A percentile compares a stretch with the other conserved stretches of the same genome.
Conservation (phyloP, 2,329 filamentous ascomycete genomes). For the Colletotrichum sansevieriae region DNA sequence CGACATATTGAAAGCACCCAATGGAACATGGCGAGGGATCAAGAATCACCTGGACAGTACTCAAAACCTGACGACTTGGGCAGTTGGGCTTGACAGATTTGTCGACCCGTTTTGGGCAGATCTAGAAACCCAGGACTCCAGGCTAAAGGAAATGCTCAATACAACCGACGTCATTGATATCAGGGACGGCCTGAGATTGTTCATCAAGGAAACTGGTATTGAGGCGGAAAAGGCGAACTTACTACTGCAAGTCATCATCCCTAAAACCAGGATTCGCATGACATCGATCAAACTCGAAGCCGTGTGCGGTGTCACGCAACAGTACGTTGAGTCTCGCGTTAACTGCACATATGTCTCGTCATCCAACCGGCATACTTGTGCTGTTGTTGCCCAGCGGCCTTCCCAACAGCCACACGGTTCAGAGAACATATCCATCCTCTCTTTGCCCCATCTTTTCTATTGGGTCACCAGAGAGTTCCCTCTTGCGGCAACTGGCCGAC, state of each 20-base stretch:
- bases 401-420: background rate
- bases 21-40: constrained; percentile 1
- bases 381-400: constrained; percentile 9
- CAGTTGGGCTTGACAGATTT: constrained; percentile 4
- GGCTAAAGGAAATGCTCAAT: background rate
- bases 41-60: constrained; percentile 1
- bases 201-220: constrained; percentile 6
- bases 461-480: constrained; percentile 1
- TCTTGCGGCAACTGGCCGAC: background rate
- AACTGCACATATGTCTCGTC: background rate
- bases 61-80: constrained; percentile 7
- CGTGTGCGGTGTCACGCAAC: background rate
- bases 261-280: background rate
- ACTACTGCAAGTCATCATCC: constrained; percentile 14
- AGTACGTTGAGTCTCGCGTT: constrained; percentile 13
- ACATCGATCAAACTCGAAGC: constrained; percentile 1
- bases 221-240: constrained; percentile 4
- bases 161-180: background rate
- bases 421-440: constrained; percentile 1
- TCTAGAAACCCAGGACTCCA: background rate
- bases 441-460: constrained; percentile 1
- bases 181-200: background rate
- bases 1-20: background rate
- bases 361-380: background rate
- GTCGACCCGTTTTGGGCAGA: background rate